Base-by-base conservation (phyloP, 2,329 filamentous ascomycete species). In the Colletotrichum endophyticum region DNA sequence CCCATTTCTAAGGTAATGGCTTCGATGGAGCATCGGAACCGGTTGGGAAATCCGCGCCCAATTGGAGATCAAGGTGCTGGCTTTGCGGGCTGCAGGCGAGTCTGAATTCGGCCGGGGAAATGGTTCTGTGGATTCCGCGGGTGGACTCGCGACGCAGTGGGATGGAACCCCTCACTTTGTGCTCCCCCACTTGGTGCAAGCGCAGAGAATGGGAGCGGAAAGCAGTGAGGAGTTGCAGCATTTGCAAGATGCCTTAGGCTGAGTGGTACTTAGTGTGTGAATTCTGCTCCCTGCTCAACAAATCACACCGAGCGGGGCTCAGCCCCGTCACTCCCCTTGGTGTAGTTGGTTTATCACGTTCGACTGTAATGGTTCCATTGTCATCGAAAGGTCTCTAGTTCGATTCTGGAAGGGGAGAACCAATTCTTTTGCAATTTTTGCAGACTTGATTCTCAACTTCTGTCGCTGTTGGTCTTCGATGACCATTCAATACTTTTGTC, bases 221-320 rank as follows among this genome's bases (percentile, higher is more conserved):
- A 44, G 13, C 32, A 39, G 0, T 9, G 32, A 25, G 8, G 4
- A 32, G n/a, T 25, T 27, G 30, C 28, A 34, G 5, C 12, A 49
- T 64, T 44, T 22, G 5, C 19, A 7, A 25, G 2, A 19, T 16
- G 12, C 8, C 25, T 3, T 4, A 13, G 0, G 1, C 6, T 1
- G 1, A 25, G 16, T 1, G n/a, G 27, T 62, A 27, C 64, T 61
- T 73, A 12, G 8, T 7, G 2, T 3, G 13, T 3, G 2, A 22
- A 2, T 4, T 8, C 5, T 1, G 1, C 0, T 0, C 0, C 0
- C 0, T 4, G 0, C 0, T 1, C 1, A 2, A 5, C 5, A 9
- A 4, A 12, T 22, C 8, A 22, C 69, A 56, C 69, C 69, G 28
- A 75, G 73, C 69, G 28, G 49, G 62, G 73, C 73, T 19, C 8